Evolutionary conservation across 2,329 filamentous ascomycete genomes (phyloP).

Genomic region (Alternaria arbusti): DNA sequence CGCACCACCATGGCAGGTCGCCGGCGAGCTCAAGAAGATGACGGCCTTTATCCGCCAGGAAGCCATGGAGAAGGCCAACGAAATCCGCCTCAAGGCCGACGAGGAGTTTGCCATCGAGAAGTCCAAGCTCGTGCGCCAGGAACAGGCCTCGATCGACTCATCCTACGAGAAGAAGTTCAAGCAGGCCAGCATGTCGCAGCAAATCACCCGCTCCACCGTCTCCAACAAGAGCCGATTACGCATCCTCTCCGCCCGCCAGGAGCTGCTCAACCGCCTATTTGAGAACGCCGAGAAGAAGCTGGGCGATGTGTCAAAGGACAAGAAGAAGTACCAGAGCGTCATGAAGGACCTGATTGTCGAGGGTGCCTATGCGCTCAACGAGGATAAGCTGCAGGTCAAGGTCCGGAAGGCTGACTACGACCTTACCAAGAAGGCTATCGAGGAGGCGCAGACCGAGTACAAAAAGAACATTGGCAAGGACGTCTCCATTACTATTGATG

Average conservation of each 20-base stretch:
- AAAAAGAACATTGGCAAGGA: slow-evolving; percentile 78
- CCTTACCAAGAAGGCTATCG: slow-evolving; percentile 76
- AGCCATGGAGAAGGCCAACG: slow-evolving; percentile 92
- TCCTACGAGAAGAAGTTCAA: slow-evolving; percentile 99
- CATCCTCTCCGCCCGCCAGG: slow-evolving; percentile 85
- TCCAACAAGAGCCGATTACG: slow-evolving; percentile 94
- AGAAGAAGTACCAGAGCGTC: slow-evolving; percentile 74
- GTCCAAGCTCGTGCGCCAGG: slow-evolving; percentile 95
- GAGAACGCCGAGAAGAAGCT: slow-evolving; percentile 79
- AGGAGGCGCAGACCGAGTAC: slow-evolving; percentile 79
- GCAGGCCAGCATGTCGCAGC: slow-evolving; percentile 96
- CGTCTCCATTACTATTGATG: slow-evolving; percentile 73
- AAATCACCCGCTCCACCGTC: slow-evolving; percentile 95
- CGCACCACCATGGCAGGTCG: slow-evolving; percentile 68
- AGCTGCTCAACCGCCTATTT: slow-evolving; percentile 89
- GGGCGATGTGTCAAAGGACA: slow-evolving; percentile 68
- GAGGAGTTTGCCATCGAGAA: slow-evolving; percentile 99
- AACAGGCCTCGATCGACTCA: slow-evolving; percentile 89
- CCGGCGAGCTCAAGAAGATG: slow-evolving; percentile 99
- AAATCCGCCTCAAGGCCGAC: slow-evolving; percentile 98
- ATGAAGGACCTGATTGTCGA: slow-evolving; percentile 86
- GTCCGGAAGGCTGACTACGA: slow-evolving; percentile 81
- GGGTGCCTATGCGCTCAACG: slow-evolving; percentile 85
- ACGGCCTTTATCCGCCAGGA: slow-evolving; percentile 99
- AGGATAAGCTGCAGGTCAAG: slow-evolving; percentile 76